Evolutionary conservation across 768 basidiomycete genomes (phyloP).

Genomic region (Hericium coralloides): DNA sequence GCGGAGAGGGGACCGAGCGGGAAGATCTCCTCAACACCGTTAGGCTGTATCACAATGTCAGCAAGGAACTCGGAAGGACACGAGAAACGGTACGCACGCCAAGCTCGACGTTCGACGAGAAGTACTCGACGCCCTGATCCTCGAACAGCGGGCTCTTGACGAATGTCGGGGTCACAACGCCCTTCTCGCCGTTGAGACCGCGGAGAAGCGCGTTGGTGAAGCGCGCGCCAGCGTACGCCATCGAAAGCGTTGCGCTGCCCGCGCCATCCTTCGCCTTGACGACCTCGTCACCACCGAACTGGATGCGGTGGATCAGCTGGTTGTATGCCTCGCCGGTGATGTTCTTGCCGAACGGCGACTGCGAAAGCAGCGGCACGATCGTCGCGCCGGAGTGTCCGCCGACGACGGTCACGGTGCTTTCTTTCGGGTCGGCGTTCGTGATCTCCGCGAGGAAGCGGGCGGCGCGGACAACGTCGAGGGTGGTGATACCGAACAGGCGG

Average conservation of each 20-base stretch:
- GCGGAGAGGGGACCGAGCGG: constrained; percentile 70
- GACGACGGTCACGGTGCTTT: constrained; percentile 74
- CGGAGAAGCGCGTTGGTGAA: constrained; percentile 55
- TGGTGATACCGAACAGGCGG: constrained; percentile 92
- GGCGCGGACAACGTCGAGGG: constrained; percentile 95
- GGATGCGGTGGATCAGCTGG: constrained; percentile 85
- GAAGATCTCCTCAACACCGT: constrained; percentile 92
- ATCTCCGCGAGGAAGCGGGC: constrained; percentile 81
- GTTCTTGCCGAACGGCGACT: constrained; percentile 59
- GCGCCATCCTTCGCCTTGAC: constrained; percentile 95
- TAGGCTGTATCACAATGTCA: constrained; percentile 32
- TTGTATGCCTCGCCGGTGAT: constrained; percentile 67
- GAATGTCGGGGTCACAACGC: constrained; percentile 71
- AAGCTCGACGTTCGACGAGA: constrained; percentile 91
- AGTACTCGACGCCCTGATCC: constrained; percentile 85
- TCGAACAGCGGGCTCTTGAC: constrained; percentile 84
- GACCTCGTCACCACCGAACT: constrained; percentile 97
- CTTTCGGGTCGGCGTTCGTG: constrained; percentile 51
- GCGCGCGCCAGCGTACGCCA: constrained; percentile 72
- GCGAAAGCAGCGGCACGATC: constrained; percentile 93
- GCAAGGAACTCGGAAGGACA: neutral
- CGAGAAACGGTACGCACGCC: constrained; percentile 48
- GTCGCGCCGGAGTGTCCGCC: constrained; percentile 98
- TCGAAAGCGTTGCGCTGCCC: constrained; percentile 66
- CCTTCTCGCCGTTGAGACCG: constrained; percentile 58